Conservation (phyloP, 306 rosid species). For the Gleditsia sinensis region DNA sequence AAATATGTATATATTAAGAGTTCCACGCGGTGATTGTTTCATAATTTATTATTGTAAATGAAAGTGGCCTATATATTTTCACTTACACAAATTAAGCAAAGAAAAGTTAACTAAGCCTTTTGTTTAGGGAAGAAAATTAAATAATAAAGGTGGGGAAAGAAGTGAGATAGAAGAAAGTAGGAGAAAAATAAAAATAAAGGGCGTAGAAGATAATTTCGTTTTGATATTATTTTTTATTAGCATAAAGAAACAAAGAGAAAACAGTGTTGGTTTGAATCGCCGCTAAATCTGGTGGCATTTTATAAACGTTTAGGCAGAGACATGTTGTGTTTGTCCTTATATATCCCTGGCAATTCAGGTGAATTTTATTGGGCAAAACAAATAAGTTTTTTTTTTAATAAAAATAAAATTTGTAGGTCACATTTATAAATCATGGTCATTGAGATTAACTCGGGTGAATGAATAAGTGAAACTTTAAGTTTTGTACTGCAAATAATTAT, state of each 20-base stretch:
- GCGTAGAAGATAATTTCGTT: not conserved
- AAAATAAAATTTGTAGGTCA: no score
- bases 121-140: not conserved
- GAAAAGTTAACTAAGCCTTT: not conserved
- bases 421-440: no score
- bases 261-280: not conserved
- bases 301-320: not conserved
- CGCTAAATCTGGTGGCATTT: slow-evolving; percentile 7
- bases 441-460: no score
- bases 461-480: no score
- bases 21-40: not conserved
- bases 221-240: no score
- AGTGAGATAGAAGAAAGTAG: not conserved
- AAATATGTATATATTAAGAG: not conserved
- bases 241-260: not conserved
- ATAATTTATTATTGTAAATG: not conserved
- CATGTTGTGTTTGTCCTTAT: not conserved
- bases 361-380: not conserved
- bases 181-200: not conserved
- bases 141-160: no score
- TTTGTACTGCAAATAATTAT: no score
- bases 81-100: not conserved
- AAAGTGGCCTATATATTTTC: not conserved
- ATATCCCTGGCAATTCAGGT: not conserved
- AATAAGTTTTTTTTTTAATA: no score